Base-by-base conservation (phyloP, 1,284 basidiomycete genomes). In the Ganoderma boninense region DNA sequence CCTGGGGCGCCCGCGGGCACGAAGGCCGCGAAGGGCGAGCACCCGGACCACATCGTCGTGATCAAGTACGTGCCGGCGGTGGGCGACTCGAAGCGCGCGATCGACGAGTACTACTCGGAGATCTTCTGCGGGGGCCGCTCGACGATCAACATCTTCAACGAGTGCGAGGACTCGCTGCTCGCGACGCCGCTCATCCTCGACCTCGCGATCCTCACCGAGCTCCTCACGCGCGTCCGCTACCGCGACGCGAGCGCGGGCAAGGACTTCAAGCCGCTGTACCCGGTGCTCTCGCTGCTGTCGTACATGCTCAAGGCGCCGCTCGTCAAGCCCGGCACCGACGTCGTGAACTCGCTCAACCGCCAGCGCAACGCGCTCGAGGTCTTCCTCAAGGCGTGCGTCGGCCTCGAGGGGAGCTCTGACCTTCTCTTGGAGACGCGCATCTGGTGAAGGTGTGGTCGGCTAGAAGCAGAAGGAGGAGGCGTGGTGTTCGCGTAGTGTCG, bases 101-200 rank as follows among this genome's bases (percentile, higher is more conserved):
- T 99, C 86, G 97, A 99, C 84, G 97, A 99, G 87, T 99, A 99
- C 86, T 97, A 97, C 83, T 97, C 95, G 18, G 97, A 99, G 85
- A 94, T 94, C 79, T 92, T 94, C 85, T 92, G 92, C 71, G 92
- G 91, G 80, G 93, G 93, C 46, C 86, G 92, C 71, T 92, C 91
- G 74, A 94, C 91, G 4, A 94, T 95, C 85, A 95, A 95, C 84
- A 97, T 97, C 83, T 97, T 97, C 90, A 97, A 97, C 83, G 93
- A 96, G 84, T 98, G 97, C 87, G 96, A 97, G 91, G 97, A 99
- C 83, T 98, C 97, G 44, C 87, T 99, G 69, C 89, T 99, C 72
- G 97, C 98, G 61, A 97, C 97, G 62, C 97, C 97, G 14, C 89
- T 99, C 76, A 97, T 99, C 80, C 89, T 99, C 77, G 97, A 99